Percentiles rank a stretch among this genome's conserved stretches.
phyloP scores from a whole-genome alignment of 148 eudicot species.

The Rheum nobile region DNA sequence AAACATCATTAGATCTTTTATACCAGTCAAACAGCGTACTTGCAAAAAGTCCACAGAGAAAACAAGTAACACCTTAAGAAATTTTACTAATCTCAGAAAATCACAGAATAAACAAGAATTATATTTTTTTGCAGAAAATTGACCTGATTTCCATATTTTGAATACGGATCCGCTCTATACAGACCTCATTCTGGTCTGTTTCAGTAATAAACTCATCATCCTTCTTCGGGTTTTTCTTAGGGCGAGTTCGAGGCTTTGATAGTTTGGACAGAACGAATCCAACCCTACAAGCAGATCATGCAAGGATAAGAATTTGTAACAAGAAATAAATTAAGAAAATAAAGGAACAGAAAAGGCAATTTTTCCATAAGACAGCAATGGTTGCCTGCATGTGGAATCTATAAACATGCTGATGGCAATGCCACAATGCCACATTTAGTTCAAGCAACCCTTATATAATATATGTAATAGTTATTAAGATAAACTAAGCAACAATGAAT shows the following conservation, averaged over 20 bases:
- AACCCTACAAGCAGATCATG: slow-evolving; percentile 34
- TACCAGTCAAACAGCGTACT: neutral
- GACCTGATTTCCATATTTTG: slow-evolving; percentile 83
- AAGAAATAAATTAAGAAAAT: neutral
- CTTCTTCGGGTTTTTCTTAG: slow-evolving; percentile 38
- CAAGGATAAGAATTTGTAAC: neutral
- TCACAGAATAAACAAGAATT: neutral
- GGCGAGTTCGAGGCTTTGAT: slow-evolving; percentile 25
- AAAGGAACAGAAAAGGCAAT: neutral
- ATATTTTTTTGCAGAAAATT: neutral
- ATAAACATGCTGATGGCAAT: neutral
- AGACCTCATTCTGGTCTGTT: slow-evolving; percentile 34
- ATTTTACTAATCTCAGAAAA: neutral
- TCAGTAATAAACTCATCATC: slow-evolving; percentile 47
- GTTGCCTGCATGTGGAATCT: neutral
- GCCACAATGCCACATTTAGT: neutral
- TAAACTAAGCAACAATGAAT: neutral
- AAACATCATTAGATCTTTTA: neutral
- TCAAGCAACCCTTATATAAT: neutral
- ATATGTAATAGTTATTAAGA: neutral
- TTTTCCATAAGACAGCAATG: neutral
- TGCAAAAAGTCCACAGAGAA: neutral
- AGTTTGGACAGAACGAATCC: slow-evolving; percentile 37
- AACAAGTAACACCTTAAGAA: neutral
- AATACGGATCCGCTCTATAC: slow-evolving; percentile 76